phyloP scores from a whole-genome alignment of 139 green algal species.

The Chlorella sp. region DNA sequence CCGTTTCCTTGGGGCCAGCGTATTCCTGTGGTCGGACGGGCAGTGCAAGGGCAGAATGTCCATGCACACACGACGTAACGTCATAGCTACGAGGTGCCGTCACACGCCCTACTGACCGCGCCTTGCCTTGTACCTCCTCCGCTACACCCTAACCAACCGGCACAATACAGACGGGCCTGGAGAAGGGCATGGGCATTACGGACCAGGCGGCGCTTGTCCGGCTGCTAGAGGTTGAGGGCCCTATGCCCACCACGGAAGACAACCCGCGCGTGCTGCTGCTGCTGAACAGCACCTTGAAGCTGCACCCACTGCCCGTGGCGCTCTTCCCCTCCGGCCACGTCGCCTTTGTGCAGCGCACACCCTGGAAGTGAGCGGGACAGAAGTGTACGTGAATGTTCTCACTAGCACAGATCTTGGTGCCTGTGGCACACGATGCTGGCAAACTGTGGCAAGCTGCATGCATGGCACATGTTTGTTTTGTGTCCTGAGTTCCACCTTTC shows the following conservation, averaged over 20 bases:
- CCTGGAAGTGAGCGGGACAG: constrained; percentile 10
- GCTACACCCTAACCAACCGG: too few species aligned
- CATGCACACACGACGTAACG: too few species aligned
- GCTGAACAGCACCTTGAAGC: constrained; percentile 12
- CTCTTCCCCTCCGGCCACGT: constrained; percentile 46
- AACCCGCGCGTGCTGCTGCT: constrained; percentile 11
- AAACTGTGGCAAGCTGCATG: background rate
- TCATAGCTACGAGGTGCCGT: too few species aligned
- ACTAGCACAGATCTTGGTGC: background rate
- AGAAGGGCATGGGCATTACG: constrained; percentile 14
- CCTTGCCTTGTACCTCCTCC: background rate
- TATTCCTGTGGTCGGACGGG: background rate
- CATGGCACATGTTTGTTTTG: too few species aligned
- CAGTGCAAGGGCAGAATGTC: too few species aligned
- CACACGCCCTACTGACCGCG: background rate
- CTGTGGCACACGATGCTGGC: background rate
- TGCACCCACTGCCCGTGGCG: constrained; percentile 38
- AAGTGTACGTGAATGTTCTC: background rate
- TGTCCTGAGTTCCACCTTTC: background rate
- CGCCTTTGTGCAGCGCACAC: constrained; percentile 47
- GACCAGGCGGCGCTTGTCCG: constrained; percentile 39
- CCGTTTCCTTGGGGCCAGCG: background rate
- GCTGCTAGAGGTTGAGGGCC: background rate
- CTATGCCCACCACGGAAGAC: background rate
- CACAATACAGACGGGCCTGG: background rate